phyloP scores from a whole-genome alignment of 2,329 filamentous ascomycete genomes.

The Lecanicillium sp. region DNA sequence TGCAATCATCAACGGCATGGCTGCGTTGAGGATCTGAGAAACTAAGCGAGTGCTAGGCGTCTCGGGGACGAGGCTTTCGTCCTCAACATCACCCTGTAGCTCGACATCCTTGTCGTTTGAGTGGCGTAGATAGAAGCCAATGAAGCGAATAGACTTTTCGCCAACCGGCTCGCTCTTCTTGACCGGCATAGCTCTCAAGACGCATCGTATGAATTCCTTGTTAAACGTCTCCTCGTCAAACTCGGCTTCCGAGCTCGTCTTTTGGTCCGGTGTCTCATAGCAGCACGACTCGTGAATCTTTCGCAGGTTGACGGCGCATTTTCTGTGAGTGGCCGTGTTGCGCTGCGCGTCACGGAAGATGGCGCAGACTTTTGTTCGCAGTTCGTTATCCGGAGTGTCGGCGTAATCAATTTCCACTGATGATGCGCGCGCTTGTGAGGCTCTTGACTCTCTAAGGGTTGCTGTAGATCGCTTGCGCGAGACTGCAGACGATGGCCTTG shows the following conservation, averaged over 20 bases:
- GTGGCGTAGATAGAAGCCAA: conserved; percentile 77
- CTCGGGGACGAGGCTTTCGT: conserved; percentile 64
- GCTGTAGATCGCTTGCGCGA: conserved; percentile 31
- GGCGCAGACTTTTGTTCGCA: conserved; percentile 65
- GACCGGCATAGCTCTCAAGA: conserved; percentile 72
- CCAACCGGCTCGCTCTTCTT: conserved; percentile 89
- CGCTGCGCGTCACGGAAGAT: conserved; percentile 78
- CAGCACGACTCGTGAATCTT: conserved; percentile 86
- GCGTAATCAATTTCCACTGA: conserved; percentile 63
- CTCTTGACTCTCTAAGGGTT: conserved; percentile 29
- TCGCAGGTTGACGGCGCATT: conserved; percentile 76
- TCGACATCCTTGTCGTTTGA: conserved; percentile 63
- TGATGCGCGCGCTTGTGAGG: conserved; percentile 37
- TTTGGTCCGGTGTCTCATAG: conserved; percentile 49
- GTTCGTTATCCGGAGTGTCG: conserved; percentile 60
- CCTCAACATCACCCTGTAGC: conserved; percentile 55
- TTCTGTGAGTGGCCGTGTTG: conserved; percentile 82
- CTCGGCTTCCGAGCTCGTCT: conserved; percentile 49
- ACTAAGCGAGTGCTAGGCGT: conserved; percentile 78
- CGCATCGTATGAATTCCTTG: conserved; percentile 72
- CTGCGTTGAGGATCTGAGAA: conserved; percentile 60
- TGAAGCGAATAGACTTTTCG: conserved; percentile 76
- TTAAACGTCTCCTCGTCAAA: conserved; percentile 86
- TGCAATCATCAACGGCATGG: conserved; percentile 68
- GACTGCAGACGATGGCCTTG: conserved; percentile 33